Evolutionary conservation across 1,284 basidiomycete species (phyloP), one percentile per base, ranked within the genome.

Genomic region (Naganishia sp.): DNA sequence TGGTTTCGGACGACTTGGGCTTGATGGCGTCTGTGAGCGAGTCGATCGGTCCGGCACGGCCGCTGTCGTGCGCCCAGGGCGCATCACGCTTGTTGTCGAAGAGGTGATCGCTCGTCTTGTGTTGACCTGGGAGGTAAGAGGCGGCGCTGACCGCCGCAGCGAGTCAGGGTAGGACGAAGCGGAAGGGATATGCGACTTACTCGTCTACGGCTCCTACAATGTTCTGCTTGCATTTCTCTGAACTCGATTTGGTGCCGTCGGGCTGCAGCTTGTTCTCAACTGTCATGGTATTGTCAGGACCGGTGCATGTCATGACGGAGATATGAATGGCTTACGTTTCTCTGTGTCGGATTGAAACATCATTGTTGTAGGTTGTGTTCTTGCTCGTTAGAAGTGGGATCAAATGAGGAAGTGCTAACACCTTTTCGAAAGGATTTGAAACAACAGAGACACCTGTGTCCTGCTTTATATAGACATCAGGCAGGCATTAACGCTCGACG

Each of bases 21-120:
- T 56, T 50, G 63, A 56, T 21, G 9, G 63, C 53, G 21, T 56
- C 45, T 4, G 13, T 31, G 45, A 65, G 32, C 10, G 51, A 41
- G 63, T 41, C 52, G n/a, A 53, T 32, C 4, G 23, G 63, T 2
- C 53, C 63, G 13, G 42, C 11, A 49, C 63, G 43, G 18, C 63
- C 63, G 31, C 42, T 28, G 46, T 56, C 63, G 25, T 65, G 53
- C 1, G 53, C 49, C 39, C 57, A 9, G 3, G 63, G 53, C 1
- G 51, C 17, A n/a, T 65, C 45, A 15, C 63, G 43, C 35, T 56
- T 65, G n/a, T 65, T 28, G 63, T 65, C 54, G 31, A 45, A 43
- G n/a, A 65, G 45, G 53, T 65, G 63, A 18, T 65, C 53, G 53
- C 32, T 57, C 18, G 63, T 65, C 53, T 65, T 56, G 63, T 56